Evolutionary conservation across 2,329 filamentous ascomycete species (phyloP).

Genomic region (Colletotrichum sp.): DNA sequence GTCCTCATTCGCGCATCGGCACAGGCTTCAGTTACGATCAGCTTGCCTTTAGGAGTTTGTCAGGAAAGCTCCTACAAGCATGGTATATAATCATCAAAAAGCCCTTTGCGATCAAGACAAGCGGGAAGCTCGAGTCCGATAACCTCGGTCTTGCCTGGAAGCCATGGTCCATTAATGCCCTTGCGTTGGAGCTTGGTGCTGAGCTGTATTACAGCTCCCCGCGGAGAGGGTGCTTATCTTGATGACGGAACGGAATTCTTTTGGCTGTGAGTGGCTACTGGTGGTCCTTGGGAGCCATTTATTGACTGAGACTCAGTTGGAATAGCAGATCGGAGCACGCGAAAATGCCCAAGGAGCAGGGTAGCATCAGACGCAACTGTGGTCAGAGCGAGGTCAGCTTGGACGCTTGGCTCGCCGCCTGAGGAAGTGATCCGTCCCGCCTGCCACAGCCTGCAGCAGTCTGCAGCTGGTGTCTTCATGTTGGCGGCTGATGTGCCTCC

Average conservation of each 20-base stretch:
- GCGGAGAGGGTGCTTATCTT: neutral
- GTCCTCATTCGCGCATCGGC: too few relatives aligned
- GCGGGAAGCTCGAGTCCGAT: neutral
- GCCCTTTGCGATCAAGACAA: too few relatives aligned
- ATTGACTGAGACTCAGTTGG: neutral
- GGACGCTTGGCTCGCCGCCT: neutral
- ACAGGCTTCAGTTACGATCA: too few relatives aligned
- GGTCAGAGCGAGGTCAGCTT: neutral
- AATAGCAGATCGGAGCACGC: neutral
- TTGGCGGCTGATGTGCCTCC: neutral
- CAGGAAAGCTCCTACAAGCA: too few relatives aligned
- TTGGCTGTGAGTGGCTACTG: neutral
- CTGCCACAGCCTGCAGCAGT: neutral
- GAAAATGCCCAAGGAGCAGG: neutral
- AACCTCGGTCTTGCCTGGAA: neutral
- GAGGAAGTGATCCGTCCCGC: neutral
- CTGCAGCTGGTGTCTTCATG: neutral
- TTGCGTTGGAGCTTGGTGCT: neutral
- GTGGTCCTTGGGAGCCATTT: neutral
- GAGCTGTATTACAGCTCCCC: neutral
- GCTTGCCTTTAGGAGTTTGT: too few relatives aligned
- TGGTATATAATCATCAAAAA: too few relatives aligned
- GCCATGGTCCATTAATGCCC: neutral
- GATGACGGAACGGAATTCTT: neutral
- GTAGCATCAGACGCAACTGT: neutral